phyloP scores from a whole-genome alignment of 2,329 filamentous ascomycete species.

The Ophiostoma sp. region DNA sequence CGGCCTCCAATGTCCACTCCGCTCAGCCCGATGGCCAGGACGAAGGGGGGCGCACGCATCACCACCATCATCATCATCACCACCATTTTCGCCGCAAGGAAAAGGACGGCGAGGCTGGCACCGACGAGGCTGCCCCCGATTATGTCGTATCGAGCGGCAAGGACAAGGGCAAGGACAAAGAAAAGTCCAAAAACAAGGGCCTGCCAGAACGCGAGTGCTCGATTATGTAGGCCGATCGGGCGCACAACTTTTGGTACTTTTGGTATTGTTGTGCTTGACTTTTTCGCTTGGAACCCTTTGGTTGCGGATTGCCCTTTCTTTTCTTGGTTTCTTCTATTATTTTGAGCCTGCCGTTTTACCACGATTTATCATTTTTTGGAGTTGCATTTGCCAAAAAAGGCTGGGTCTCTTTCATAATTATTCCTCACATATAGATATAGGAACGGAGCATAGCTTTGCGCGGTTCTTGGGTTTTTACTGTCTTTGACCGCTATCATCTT shows the following conservation, averaged over 20 bases:
- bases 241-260: background rate
- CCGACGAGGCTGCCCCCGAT: background rate
- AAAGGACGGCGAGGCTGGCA: slow-evolving; percentile 21
- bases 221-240: slow-evolving; percentile 34
- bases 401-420: background rate
- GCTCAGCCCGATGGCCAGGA: slow-evolving; percentile 18
- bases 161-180: slow-evolving; percentile 32
- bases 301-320: background rate
- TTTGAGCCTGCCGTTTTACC: background rate
- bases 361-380: background rate
- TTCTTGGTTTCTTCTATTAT: background rate
- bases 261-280: background rate
- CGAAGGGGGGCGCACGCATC: slow-evolving; percentile 24
- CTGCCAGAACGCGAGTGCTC: slow-evolving; percentile 38
- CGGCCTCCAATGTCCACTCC: background rate
- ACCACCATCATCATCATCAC: slow-evolving; percentile 30
- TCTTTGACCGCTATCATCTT: background rate
- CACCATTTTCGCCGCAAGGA: slow-evolving; percentile 28
- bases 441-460: slow-evolving; percentile 17
- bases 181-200: slow-evolving; percentile 31
- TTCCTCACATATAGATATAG: background rate
- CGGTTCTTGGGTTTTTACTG: background rate
- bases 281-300: background rate
- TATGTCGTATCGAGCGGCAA: background rate
- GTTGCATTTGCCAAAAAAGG: background rate